A percentile compares a stretch with the other conserved stretches of the same genome.
Evolutionary conservation across 345 rosid species (phyloP).

Genomic region (Heritiera fomes): DNA sequence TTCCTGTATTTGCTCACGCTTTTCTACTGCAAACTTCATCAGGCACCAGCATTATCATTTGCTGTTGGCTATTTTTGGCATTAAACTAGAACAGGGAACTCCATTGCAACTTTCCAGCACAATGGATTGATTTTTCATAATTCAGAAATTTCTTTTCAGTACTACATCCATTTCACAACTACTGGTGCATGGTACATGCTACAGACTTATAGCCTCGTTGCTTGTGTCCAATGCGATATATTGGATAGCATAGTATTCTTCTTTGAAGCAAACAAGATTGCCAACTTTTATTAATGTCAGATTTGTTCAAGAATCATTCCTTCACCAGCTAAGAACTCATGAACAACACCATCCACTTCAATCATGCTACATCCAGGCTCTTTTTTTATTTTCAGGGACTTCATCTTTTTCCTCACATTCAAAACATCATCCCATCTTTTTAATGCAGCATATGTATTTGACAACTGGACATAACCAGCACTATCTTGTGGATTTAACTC

Average conservation of each 20-base stretch:
- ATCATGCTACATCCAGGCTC: constrained; percentile 50
- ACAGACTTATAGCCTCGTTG: background rate
- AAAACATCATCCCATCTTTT: constrained; percentile 45
- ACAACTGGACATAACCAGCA: constrained; percentile 43
- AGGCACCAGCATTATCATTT: background rate
- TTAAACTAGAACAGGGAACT: background rate
- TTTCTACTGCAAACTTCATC: background rate
- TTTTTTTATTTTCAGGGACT: constrained; percentile 34
- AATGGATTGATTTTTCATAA: background rate
- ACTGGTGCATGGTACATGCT: background rate
- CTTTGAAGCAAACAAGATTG: background rate
- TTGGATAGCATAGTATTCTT: background rate
- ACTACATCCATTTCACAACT: background rate
- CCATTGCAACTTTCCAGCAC: background rate
- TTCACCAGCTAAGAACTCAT: constrained; percentile 52
- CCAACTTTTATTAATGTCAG: constrained; percentile 3
- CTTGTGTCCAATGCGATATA: background rate
- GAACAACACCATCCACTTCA: constrained; percentile 47
- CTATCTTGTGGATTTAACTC: constrained; percentile 34
- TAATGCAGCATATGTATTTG: constrained; percentile 41
- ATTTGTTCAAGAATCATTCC: constrained; percentile 37
- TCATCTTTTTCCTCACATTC: constrained; percentile 40
- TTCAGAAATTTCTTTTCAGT: background rate
- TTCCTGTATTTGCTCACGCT: background rate
- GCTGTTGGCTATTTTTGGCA: background rate